A percentile compares a stretch with the other conserved stretches of the same genome.
These are phyloP conservation scores for Fusarium sambucinum DNA, from an alignment of 2,329 filamentous ascomycete genomes.

Conservation along the genomic window DNA sequence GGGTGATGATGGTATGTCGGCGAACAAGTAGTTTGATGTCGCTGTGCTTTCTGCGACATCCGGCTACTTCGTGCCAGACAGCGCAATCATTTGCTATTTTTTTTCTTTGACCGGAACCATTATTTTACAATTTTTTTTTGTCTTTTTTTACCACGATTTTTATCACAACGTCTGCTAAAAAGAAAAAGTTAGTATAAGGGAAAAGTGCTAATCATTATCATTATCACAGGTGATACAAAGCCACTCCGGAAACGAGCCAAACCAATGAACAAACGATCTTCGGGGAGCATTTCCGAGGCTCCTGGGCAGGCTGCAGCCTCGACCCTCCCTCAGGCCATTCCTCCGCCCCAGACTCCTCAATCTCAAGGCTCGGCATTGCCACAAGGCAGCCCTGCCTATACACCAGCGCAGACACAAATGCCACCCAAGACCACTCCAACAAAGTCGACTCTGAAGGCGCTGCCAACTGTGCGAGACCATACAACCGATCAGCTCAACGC, in stretches of 20 bases:
- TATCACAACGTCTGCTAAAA: constrained; percentile 18
- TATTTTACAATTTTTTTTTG: no score
- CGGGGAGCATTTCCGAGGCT: constrained; percentile 67
- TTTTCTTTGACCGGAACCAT: constrained; percentile 25
- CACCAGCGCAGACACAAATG: constrained; percentile 58
- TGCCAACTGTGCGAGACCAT: constrained; percentile 95
- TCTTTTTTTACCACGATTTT: constrained; percentile 49
- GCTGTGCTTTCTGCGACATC: constrained; percentile 49
- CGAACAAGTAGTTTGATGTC: constrained; percentile 53
- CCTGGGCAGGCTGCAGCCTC: constrained; percentile 65
- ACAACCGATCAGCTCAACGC: constrained; percentile 94
- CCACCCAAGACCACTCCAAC: constrained; percentile 85
- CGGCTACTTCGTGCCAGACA: constrained; percentile 35
- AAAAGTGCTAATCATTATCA: constrained; percentile 48
- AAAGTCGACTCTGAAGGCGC: constrained; percentile 88
- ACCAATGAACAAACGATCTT: constrained; percentile 70
- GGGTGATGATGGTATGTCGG: constrained; percentile 80
- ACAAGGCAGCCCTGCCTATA: constrained; percentile 57
- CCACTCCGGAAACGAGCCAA: constrained; percentile 68
- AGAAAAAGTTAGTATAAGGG: background rate
- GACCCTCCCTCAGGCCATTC: constrained; percentile 54
- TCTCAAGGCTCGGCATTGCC: constrained; percentile 62
- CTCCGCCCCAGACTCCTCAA: constrained; percentile 68
- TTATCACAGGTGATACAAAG: constrained; percentile 60
- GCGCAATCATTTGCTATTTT: constrained; percentile 26